Evolutionary conservation across 164 flowering plant genomes (phyloP).

Genomic region (Vitis cinerea): DNA sequence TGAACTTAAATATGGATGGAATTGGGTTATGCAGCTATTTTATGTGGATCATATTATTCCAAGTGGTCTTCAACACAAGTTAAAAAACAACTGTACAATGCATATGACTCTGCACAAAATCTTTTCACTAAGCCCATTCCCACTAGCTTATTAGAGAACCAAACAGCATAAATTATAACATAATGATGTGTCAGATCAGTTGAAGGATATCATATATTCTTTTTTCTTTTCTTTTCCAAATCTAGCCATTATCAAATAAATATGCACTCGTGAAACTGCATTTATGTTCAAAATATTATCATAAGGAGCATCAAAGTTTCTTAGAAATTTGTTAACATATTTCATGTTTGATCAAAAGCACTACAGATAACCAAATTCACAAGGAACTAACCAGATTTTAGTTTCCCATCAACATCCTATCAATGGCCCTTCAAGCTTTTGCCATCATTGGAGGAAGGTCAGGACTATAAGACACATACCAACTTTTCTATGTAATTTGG

Average conservation of each 20-base stretch:
- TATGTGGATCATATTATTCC: too few relatives aligned
- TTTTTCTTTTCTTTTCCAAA: background rate
- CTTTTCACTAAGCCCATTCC: too few relatives aligned
- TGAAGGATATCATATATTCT: too few relatives aligned
- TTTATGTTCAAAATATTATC: background rate
- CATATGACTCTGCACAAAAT: too few relatives aligned
- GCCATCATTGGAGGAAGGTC: slow-evolving; percentile 80
- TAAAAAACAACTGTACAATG: too few relatives aligned
- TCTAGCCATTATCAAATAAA: background rate
- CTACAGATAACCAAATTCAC: background rate
- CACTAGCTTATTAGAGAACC: too few relatives aligned
- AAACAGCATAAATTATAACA: too few relatives aligned
- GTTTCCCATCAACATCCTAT: slow-evolving; percentile 77
- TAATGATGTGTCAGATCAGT: too few relatives aligned
- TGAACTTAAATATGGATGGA: too few relatives aligned
- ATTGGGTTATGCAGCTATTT: too few relatives aligned
- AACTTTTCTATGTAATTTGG: slow-evolving; percentile 58
- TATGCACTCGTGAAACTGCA: background rate
- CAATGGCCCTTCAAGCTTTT: slow-evolving; percentile 73
- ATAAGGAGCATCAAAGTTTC: too few relatives aligned
- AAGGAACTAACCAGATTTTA: slow-evolving; percentile 60
- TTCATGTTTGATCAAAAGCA: background rate
- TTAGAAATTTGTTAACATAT: background rate
- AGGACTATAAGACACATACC: slow-evolving; percentile 50
- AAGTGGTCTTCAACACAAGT: too few relatives aligned